Percentiles rank a stretch among this genome's conserved stretches.
These are phyloP conservation scores for Agaricales sp. DNA, from an alignment of 1,284 basidiomycete species.

Conservation along the genomic window DNA sequence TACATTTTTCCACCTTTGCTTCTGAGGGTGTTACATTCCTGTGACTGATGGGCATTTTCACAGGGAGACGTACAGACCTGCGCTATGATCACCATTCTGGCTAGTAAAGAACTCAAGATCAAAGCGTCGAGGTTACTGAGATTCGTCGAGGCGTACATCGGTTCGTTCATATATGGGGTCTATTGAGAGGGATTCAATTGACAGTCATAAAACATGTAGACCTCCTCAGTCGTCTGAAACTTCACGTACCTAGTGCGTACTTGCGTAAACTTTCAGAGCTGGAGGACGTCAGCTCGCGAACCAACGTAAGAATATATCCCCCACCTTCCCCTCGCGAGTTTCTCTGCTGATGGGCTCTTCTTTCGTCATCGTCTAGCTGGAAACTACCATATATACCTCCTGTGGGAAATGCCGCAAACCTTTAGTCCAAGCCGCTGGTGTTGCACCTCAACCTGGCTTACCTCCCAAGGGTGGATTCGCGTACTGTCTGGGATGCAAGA, in stretches of 20 bases:
- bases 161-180: slow-evolving; percentile 24
- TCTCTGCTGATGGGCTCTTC: slow-evolving; percentile 3
- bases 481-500: slow-evolving; percentile 45
- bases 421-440: slow-evolving; percentile 30
- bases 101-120: slow-evolving; percentile 42
- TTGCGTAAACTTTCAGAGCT: slow-evolving; percentile 49
- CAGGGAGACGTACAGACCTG: slow-evolving; percentile 74
- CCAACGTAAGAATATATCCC: slow-evolving; percentile 31
- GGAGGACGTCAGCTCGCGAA: slow-evolving; percentile 37
- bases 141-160: slow-evolving; percentile 63
- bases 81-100: slow-evolving; percentile 54
- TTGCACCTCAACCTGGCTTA: slow-evolving; percentile 15
- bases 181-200: not conserved
- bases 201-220: slow-evolving; percentile 29
- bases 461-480: slow-evolving; percentile 29
- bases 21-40: not conserved
- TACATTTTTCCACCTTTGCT: slow-evolving; percentile 17
- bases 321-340: not conserved
- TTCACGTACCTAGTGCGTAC: slow-evolving; percentile 60
- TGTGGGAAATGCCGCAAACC: slow-evolving; percentile 62
- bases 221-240: slow-evolving; percentile 42
- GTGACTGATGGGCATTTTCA: not conserved
- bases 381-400: slow-evolving; percentile 56
- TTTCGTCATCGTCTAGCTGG: slow-evolving; percentile 35
- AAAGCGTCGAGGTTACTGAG: slow-evolving; percentile 29